Percentiles rank a stretch among this genome's conserved stretches.
Conservation (phyloP, 176 grass and related monocot species). For the Avena eriantha region DNA sequence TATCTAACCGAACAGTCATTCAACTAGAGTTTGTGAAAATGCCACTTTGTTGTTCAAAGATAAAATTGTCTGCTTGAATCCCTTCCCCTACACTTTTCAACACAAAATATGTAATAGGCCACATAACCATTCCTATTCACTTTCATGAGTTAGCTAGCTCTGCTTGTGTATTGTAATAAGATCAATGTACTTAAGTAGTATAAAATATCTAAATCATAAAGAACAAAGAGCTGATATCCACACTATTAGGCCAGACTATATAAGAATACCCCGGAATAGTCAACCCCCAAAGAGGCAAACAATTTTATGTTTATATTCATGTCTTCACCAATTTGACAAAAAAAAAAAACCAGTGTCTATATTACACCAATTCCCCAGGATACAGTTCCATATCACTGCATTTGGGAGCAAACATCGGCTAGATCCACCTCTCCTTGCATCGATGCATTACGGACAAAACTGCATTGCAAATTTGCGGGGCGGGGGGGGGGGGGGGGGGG, state of each 20-base stretch:
- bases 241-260: not conserved
- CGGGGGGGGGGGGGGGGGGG: too few relatives aligned
- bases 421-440: not conserved
- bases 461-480: constrained; percentile 53
- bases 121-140: not conserved
- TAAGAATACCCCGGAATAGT: not conserved
- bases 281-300: not conserved
- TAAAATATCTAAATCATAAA: not conserved
- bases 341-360: not conserved
- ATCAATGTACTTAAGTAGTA: not conserved
- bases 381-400: constrained; percentile 1
- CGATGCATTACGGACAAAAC: not conserved
- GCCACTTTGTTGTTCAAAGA: not conserved
- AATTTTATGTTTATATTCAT: not conserved
- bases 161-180: not conserved
- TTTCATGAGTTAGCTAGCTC: not conserved
- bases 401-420: not conserved
- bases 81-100: not conserved
- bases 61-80: not conserved
- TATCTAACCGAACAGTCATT: not conserved
- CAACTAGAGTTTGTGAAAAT: not conserved
- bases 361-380: not conserved
- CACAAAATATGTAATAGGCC: not conserved
- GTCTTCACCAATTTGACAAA: constrained; percentile 7
- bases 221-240: not conserved